Conservation (phyloP, 2,329 filamentous ascomycete species). For the Trichoderma lentiforme region DNA sequence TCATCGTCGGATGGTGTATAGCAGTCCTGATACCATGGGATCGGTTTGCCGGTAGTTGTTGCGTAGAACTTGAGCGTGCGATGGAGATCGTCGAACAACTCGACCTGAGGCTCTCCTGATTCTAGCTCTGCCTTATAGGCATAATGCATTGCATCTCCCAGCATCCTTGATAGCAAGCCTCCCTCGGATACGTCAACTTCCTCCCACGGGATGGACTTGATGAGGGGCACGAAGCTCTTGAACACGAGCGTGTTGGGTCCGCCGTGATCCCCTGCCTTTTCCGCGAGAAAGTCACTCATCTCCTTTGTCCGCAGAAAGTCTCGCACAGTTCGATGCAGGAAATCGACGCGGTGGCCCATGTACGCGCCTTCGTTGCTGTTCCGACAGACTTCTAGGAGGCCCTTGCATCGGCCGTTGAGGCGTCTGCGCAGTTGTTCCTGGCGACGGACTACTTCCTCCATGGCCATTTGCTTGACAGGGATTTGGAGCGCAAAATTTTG, state of each 20-base stretch:
- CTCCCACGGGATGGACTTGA: background rate
- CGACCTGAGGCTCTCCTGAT: background rate
- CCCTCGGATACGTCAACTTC: background rate
- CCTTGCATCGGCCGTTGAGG: background rate
- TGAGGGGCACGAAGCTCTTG: background rate
- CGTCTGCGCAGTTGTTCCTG: background rate
- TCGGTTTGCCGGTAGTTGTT: background rate
- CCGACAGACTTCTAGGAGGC: background rate
- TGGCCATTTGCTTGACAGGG: background rate
- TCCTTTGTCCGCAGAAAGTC: conserved; percentile 12
- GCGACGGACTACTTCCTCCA: background rate
- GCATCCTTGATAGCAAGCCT: background rate
- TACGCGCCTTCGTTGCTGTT: background rate
- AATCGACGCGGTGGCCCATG: conserved; percentile 10
- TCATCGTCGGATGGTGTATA: background rate
- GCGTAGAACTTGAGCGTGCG: background rate
- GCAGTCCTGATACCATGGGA: background rate
- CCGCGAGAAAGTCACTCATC: background rate
- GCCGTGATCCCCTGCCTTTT: background rate
- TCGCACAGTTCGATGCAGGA: conserved; percentile 19
- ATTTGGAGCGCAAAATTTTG: background rate
- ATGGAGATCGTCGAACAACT: background rate
- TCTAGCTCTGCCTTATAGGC: background rate
- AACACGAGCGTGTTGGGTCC: background rate
- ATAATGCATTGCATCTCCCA: background rate